Evolutionary conservation across 352 stramenopile species (phyloP).

Genomic region (Phytophthora colocasiae): DNA sequence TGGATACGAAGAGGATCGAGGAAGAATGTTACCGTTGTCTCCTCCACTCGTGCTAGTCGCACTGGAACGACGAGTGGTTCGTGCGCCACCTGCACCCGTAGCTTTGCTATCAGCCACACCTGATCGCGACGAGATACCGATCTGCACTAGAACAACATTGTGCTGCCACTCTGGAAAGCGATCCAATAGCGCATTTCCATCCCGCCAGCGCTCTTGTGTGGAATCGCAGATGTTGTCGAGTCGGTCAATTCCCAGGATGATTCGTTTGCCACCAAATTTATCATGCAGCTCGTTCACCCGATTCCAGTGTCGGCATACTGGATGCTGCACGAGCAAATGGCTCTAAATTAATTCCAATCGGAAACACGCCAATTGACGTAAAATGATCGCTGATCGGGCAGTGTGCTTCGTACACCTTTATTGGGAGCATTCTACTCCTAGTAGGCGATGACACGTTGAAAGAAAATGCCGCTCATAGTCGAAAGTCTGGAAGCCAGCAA

Average conservation of each 20-base stretch:
- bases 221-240: constrained; percentile 92
- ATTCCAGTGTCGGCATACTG: constrained; percentile 59
- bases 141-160: constrained; percentile 96
- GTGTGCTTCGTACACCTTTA: constrained; percentile 77
- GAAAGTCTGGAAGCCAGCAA: constrained; percentile 91
- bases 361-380: constrained; percentile 89
- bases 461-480: constrained; percentile 91
- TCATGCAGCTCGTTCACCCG: constrained; percentile 76
- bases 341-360: constrained; percentile 88
- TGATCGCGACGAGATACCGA: constrained; percentile 92
- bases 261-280: constrained; percentile 83
- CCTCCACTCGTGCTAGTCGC: constrained; percentile 15
- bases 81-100: constrained; percentile 12
- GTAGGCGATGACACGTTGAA: constrained; percentile 79
- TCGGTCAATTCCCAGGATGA: constrained; percentile 87
- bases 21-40: constrained; percentile 15
- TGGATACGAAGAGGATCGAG: constrained; percentile 38
- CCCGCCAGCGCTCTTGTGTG: constrained; percentile 87
- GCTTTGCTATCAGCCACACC: constrained; percentile 49
- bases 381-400: constrained; percentile 82
- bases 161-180: constrained; percentile 92
- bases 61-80: constrained; percentile 17
- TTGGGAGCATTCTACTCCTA: constrained; percentile 77
- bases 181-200: constrained; percentile 88
- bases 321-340: constrained; percentile 75